Percentiles rank a stretch among this genome's conserved stretches.
These are phyloP conservation scores for Diaporthe australafricana DNA, from an alignment of 2,329 filamentous ascomycete genomes.

Conservation along the genomic window DNA sequence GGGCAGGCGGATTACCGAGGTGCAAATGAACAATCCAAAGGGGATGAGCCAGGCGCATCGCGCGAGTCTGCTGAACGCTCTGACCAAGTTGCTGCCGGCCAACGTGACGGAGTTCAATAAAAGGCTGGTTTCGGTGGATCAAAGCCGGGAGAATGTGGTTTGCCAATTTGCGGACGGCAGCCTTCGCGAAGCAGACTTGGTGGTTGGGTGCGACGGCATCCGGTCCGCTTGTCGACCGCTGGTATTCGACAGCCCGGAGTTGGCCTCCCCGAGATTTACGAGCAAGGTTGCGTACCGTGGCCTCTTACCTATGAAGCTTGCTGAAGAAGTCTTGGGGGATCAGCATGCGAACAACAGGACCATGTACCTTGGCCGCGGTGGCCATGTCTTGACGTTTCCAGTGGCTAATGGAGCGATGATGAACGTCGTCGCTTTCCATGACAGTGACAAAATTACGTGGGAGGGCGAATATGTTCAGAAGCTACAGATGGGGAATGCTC, in stretches of 20 bases:
- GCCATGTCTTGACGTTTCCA: slow-evolving; percentile 18
- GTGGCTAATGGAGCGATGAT: slow-evolving; percentile 2
- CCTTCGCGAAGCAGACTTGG: background rate
- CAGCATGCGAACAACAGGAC: slow-evolving; percentile 8
- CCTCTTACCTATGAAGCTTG: slow-evolving; percentile 12
- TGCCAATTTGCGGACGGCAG: slow-evolving; percentile 10
- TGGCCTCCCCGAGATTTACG: slow-evolving; percentile 8
- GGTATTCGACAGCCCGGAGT: background rate
- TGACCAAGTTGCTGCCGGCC: slow-evolving; percentile 10
- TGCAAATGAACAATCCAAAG: background rate
- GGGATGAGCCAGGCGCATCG: background rate
- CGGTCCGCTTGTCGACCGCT: slow-evolving; percentile 12
- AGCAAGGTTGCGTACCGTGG: slow-evolving; percentile 16
- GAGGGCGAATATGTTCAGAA: slow-evolving; percentile 6
- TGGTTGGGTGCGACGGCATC: slow-evolving; percentile 20
- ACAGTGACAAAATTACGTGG: background rate
- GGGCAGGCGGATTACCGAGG: slow-evolving; percentile 9
- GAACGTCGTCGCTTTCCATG: slow-evolving; percentile 25
- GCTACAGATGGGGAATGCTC: background rate
- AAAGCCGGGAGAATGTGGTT: background rate
- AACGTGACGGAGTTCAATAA: slow-evolving; percentile 8
- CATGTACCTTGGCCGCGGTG: slow-evolving; percentile 21
- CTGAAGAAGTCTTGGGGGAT: slow-evolving; percentile 5
- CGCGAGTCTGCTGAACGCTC: slow-evolving; percentile 5
- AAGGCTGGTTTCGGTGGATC: slow-evolving; percentile 2